Evolutionary conservation across 176 grass and related monocot species (phyloP).

Genomic region (Cenchrus fungigraminus): DNA sequence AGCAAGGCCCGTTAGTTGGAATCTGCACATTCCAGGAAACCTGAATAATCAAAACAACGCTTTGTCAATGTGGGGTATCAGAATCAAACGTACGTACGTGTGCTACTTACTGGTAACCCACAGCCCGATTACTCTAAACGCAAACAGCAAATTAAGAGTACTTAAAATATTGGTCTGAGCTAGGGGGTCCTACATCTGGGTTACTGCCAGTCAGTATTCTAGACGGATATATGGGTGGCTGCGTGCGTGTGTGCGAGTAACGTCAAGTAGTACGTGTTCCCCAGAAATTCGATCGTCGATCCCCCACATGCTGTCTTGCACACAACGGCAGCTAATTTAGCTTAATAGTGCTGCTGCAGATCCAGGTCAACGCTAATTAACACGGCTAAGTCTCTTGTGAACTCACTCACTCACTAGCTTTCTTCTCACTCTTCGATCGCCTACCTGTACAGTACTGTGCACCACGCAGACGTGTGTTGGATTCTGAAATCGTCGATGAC

Average conservation of each 20-base stretch:
- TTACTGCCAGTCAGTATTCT: no score
- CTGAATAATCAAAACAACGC: no score
- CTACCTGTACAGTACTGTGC: conserved; percentile 16
- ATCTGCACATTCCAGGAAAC: background rate
- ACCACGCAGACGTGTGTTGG: background rate
- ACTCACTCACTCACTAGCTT: background rate
- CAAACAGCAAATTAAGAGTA: background rate
- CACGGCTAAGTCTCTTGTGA: background rate
- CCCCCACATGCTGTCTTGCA: conserved; percentile 27
- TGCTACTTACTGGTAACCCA: background rate
- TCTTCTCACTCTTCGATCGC: conserved; percentile 3
- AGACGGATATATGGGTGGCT: background rate
- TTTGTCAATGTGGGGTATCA: background rate
- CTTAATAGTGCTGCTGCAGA: no score
- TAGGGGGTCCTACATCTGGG: no score
- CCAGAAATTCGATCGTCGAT: conserved; percentile 27
- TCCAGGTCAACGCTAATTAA: conserved; percentile 7
- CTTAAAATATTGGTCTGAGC: background rate
- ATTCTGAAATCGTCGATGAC: no score
- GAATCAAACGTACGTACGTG: background rate
- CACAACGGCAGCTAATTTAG: background rate
- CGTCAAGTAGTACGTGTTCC: conserved; percentile 26
- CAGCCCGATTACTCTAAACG: conserved; percentile 8
- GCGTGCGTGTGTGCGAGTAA: background rate
- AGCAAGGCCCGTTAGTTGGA: background rate